Percentiles rank a stretch among this genome's conserved stretches.
Evolutionary conservation across 257 asterid genomes (phyloP).

Genomic region (Lithospermum erythrorhizon): DNA sequence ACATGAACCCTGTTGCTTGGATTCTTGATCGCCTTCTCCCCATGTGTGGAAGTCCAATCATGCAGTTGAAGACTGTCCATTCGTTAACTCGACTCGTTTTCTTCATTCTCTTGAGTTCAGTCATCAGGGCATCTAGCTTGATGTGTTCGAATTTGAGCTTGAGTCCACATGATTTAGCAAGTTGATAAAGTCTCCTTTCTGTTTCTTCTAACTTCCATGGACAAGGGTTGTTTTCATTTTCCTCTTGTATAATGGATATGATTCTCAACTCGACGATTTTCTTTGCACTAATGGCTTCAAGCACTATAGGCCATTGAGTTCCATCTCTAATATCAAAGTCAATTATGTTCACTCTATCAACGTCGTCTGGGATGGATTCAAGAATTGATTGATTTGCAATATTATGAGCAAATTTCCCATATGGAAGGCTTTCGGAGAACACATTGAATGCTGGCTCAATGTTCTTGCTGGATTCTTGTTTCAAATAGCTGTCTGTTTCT

Average conservation of each 20-base stretch:
- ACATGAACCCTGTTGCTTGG: slow-evolving; percentile 30
- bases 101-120: slow-evolving; percentile 26
- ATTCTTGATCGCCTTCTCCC: slow-evolving; percentile 28
- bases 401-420: slow-evolving; percentile 30
- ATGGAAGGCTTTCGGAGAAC: slow-evolving; percentile 30
- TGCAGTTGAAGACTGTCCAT: slow-evolving; percentile 59
- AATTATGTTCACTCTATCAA: slow-evolving; percentile 14
- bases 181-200: slow-evolving; percentile 29
- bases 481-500: slow-evolving; percentile 28
- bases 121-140: slow-evolving; percentile 18
- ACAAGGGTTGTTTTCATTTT: slow-evolving; percentile 11
- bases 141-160: slow-evolving; percentile 37
- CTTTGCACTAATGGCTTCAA: slow-evolving; percentile 31
- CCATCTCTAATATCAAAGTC: slow-evolving; percentile 34
- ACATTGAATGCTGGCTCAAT: slow-evolving; percentile 35
- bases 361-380: slow-evolving; percentile 22
- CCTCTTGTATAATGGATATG: slow-evolving; percentile 38
- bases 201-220: slow-evolving; percentile 42
- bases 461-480: slow-evolving; percentile 44
- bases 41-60: slow-evolving; percentile 66
- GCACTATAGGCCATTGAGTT: slow-evolving; percentile 37
- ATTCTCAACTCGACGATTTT: slow-evolving; percentile 27
- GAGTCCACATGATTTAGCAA: slow-evolving; percentile 34
- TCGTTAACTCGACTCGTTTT: slow-evolving; percentile 20
- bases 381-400: slow-evolving; percentile 26